Evolutionary conservation across 352 stramenopile genomes (phyloP).

Genomic region (Pythium folliculosum): DNA sequence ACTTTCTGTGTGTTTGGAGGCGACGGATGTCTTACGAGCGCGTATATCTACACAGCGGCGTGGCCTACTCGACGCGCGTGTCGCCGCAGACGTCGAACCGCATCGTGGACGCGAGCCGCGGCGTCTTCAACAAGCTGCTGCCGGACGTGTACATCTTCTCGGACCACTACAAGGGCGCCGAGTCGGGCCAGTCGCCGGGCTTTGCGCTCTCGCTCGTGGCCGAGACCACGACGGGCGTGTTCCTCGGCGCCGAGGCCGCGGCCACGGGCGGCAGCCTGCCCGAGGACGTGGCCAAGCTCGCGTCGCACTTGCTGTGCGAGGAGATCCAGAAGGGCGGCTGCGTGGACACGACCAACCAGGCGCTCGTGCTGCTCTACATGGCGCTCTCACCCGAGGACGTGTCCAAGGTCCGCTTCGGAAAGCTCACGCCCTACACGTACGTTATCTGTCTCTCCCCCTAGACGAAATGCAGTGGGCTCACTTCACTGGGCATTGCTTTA

Average conservation of each 20-base stretch:
- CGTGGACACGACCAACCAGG: conserved; percentile 96
- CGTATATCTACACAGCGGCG: conserved; percentile 56
- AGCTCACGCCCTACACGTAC: conserved; percentile 85
- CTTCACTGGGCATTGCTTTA: too few species aligned
- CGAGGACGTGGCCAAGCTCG: conserved; percentile 95
- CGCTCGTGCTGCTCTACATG: conserved; percentile 97
- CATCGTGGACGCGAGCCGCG: conserved; percentile 95
- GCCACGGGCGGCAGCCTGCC: conserved; percentile 86
- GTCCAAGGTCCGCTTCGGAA: conserved; percentile 91
- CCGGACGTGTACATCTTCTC: conserved; percentile 99
- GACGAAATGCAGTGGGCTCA: neutral
- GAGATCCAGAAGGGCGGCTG: conserved; percentile 95
- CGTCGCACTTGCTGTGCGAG: conserved; percentile 94
- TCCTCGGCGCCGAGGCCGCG: conserved; percentile 93
- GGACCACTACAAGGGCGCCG: conserved; percentile 95
- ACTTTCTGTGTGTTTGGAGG: neutral
- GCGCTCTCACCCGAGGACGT: conserved; percentile 98
- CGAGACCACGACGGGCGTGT: conserved; percentile 96
- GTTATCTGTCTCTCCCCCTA: conserved; percentile 3
- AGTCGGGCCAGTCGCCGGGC: conserved; percentile 89
- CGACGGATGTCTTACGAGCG: neutral
- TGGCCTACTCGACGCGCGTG: conserved; percentile 96
- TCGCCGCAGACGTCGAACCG: conserved; percentile 97
- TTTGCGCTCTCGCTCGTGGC: conserved; percentile 94
- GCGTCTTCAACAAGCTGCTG: conserved; percentile 97